These are phyloP conservation scores for Blastobotrys parvus DNA, from an alignment of 805 yeast genomes.

Conservation along the genomic window DNA sequence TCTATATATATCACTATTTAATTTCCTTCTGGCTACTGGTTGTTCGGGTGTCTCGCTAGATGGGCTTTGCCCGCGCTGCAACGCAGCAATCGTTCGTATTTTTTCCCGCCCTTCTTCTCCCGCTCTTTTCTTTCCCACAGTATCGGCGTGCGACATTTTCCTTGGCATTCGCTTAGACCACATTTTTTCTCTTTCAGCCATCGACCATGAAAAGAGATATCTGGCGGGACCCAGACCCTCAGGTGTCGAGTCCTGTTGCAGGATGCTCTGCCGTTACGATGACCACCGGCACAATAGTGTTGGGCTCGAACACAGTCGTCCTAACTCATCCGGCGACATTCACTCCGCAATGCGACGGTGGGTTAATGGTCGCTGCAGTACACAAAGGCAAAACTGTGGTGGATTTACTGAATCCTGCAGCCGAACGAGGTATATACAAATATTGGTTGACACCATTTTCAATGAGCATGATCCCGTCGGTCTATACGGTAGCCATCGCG, in stretches of 20 bases:
- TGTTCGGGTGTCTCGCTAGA: no score
- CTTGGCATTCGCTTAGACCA: no score
- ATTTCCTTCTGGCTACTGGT: no score
- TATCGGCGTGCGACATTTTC: no score
- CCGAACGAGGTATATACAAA: background rate
- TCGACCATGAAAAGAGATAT: background rate
- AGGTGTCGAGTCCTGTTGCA: background rate
- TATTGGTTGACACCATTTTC: conserved; percentile 1
- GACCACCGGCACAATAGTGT: conserved; percentile 4
- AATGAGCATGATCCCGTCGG: background rate
- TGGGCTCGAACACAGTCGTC: conserved; percentile 1
- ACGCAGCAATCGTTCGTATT: no score
- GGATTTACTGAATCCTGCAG: background rate
- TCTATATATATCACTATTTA: no score
- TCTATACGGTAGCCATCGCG: conserved; percentile 4
- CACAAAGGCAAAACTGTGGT: background rate
- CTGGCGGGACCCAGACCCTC: background rate
- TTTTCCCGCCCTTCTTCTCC: no score
- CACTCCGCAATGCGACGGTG: conserved; percentile 3
- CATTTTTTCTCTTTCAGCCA: no score
- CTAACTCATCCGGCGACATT: background rate
- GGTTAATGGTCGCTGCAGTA: background rate
- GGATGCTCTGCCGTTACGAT: conserved; percentile 1
- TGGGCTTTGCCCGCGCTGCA: no score
- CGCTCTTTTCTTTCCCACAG: no score